Base-by-base conservation (phyloP, 2,329 filamentous ascomycete genomes). In the Ilyonectria robusta region DNA sequence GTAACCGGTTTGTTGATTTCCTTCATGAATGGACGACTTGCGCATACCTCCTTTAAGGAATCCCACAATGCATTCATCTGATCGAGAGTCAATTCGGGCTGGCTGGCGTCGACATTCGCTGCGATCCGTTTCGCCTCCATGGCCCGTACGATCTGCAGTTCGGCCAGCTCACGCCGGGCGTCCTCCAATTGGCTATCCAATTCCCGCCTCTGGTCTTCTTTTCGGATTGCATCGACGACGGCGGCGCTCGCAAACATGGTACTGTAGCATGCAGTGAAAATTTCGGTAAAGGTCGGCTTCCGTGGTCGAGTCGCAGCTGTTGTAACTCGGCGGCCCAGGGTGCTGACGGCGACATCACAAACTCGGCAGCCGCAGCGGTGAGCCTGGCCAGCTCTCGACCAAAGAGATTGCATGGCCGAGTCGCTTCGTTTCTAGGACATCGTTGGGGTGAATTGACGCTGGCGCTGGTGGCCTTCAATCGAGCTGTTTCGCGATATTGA, bases 201-300 rank as follows among this genome's bases (percentile, higher is more conserved):
- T 70, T 91, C 86, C 68, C 83, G 84, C 53, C 87, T 84, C 68
- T 88, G 84, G 46, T 83, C 82, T 60, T 88, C 84, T 76, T 93
- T 93, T 33, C 81, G 78, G 31, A 84, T 82, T 6, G 88, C 87
- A 77, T 94, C 92, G 33, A 88, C 81, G 3, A 92, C 82, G 11
- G 90, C 86, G 2, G 90, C 91, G 2, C 89, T 88, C 6, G 89
- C 91, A 74, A 93, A 87, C 60, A 92, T 86, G 37, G 89, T 88
- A 29, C 91, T 91, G 75, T 93, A 93, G 77, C 87, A 88, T 44
- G 91, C 88, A 26, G 91, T 93, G 76, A 91, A 85, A 66, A 90
- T 70, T 80, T 90, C 83, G 79, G 85, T 81, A 74, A 84, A 78
- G 46, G 83, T 84, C 48, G 85, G 78, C 70, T 85, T 86, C 60